Evolutionary conservation across 140 eudicot genomes (phyloP).

Genomic region (Oenanthe javanica): DNA sequence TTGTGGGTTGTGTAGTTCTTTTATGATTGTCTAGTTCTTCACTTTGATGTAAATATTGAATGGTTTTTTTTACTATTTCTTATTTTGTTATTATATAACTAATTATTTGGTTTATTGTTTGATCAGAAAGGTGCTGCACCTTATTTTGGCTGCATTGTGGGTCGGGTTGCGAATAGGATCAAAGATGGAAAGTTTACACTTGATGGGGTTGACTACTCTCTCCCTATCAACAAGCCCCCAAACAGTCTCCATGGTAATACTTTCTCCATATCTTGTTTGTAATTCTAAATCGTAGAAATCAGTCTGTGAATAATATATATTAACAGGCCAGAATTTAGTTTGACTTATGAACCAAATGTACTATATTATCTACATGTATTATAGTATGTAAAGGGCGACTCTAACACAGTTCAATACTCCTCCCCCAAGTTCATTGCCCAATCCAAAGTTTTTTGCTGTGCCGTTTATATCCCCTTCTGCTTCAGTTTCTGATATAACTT

Average conservation of each 20-base stretch:
- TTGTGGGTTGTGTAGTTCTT: too few species aligned
- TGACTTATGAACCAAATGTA: background rate
- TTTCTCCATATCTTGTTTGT: background rate
- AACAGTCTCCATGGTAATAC: conserved; percentile 87
- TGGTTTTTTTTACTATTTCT: background rate
- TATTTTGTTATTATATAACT: background rate
- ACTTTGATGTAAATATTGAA: background rate
- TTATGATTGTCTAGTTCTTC: too few species aligned
- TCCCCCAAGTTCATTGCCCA: conserved; percentile 79
- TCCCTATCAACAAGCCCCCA: conserved; percentile 80
- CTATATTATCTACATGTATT: background rate
- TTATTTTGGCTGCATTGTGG: conserved; percentile 94
- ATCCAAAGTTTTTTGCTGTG: conserved; percentile 54
- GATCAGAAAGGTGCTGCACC: conserved; percentile 69
- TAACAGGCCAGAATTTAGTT: background rate
- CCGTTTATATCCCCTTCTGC: conserved; percentile 55
- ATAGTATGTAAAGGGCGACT: conserved; percentile 15
- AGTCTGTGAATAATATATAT: background rate
- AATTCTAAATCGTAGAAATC: background rate
- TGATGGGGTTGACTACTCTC: conserved; percentile 54
- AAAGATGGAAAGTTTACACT: conserved; percentile 82
- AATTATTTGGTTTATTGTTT: conserved; percentile 14
- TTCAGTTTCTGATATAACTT: conserved; percentile 33
- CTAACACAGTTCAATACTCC: conserved; percentile 53
- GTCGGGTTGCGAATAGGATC: conserved; percentile 94